Percentiles rank a stretch among this genome's conserved stretches.
Evolutionary conservation across 495 filamentous ascomycete genomes (phyloP).

Genomic region (Penicillium bialowiezense): DNA sequence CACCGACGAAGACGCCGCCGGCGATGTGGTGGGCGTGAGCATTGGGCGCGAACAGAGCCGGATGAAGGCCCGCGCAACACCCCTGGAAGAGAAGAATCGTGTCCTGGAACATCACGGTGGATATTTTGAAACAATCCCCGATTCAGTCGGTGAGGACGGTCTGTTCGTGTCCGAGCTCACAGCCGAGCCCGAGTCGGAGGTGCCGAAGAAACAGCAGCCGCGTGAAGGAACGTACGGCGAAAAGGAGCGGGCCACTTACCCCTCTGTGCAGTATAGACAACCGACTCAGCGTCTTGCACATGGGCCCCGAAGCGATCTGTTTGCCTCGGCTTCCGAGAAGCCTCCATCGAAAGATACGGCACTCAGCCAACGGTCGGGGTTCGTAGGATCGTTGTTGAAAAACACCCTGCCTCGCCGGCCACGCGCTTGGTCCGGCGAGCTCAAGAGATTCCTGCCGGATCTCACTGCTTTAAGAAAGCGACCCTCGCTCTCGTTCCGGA

Average conservation of each 20-base stretch:
- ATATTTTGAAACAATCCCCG: constrained; percentile 48
- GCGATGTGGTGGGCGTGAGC: constrained; percentile 73
- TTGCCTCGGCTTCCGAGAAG: constrained; percentile 1
- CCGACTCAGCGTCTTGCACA: constrained; percentile 8
- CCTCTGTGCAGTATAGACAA: neutral
- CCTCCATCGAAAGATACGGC: constrained; percentile 12
- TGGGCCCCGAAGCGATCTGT: constrained; percentile 17
- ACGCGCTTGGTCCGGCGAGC: constrained; percentile 41
- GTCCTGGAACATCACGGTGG: constrained; percentile 58
- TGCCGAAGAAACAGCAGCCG: neutral
- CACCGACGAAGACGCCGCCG: constrained; percentile 41
- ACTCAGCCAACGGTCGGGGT: constrained; percentile 28
- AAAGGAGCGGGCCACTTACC: constrained; percentile 6
- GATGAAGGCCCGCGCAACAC: constrained; percentile 66
- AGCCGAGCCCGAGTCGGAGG: constrained; percentile 32
- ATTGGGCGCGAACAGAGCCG: constrained; percentile 70
- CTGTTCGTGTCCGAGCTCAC: constrained; percentile 33
- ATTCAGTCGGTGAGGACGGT: constrained; percentile 24
- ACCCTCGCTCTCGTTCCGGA: constrained; percentile 47
- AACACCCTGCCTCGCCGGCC: constrained; percentile 36
- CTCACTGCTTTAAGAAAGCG: constrained; percentile 44
- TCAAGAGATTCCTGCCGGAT: constrained; percentile 44
- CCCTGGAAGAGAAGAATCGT: constrained; percentile 71
- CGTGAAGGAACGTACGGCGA: neutral
- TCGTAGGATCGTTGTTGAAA: constrained; percentile 41